Conservation (phyloP, 192 early-diverging fungal species). For the Backusella liffmaniae region DNA sequence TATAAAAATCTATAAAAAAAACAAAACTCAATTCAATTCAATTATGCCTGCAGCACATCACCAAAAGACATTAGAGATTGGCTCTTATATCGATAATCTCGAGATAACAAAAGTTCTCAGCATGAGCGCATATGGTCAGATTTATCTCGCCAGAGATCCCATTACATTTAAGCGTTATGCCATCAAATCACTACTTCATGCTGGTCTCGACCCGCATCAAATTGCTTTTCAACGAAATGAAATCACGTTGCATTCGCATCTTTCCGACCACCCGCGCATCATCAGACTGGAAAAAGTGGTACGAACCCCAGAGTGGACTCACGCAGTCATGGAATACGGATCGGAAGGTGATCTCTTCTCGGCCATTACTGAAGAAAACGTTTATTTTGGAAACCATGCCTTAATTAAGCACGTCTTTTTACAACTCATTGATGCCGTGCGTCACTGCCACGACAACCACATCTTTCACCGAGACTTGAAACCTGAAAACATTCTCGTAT, state of each 20-base stretch:
- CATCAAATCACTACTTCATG: conserved; percentile 72
- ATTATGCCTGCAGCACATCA: neutral
- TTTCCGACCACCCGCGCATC: conserved; percentile 69
- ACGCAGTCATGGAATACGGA: conserved; percentile 75
- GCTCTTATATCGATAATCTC: conserved; percentile 38
- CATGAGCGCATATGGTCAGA: conserved; percentile 72
- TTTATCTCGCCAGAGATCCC: conserved; percentile 64
- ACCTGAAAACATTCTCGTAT: conserved; percentile 70
- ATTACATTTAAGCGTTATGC: conserved; percentile 58
- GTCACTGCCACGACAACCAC: conserved; percentile 66
- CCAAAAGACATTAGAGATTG: conserved; percentile 11
- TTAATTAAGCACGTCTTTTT: conserved; percentile 81
- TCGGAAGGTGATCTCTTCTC: conserved; percentile 95
- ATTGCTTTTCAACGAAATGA: conserved; percentile 65
- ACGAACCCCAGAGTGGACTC: conserved; percentile 63
- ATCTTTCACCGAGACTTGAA: conserved; percentile 95
- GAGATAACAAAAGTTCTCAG: conserved; percentile 57
- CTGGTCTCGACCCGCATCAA: conserved; percentile 58
- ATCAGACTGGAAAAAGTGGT: conserved; percentile 64
- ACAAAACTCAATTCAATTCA: neutral
- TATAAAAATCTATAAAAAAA: neutral
- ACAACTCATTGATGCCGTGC: conserved; percentile 83
- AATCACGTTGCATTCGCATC: conserved; percentile 60
- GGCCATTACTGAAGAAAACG: conserved; percentile 82
- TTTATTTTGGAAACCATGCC: conserved; percentile 67